phyloP scores from a whole-genome alignment of 1,284 basidiomycete species.

The Sporisorium exsertum region DNA sequence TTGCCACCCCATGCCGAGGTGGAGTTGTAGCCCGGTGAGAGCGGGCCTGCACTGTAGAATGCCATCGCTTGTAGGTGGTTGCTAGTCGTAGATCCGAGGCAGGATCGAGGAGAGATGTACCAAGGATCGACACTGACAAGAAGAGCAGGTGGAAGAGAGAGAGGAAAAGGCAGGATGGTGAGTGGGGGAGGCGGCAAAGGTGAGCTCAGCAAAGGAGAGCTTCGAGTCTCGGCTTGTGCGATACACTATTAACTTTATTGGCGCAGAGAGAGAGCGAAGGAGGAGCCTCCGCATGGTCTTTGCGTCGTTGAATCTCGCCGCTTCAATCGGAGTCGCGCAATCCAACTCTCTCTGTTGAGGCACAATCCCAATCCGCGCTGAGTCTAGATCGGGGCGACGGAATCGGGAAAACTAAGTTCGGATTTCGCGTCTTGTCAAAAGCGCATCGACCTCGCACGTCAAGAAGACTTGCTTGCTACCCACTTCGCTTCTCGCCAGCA shows the following conservation, averaged over 20 bases:
- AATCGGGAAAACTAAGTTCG: conserved; percentile 17
- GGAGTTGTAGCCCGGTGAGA: conserved; percentile 48
- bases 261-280: not conserved
- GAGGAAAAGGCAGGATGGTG: no score
- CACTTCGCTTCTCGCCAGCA: not conserved
- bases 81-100: not conserved
- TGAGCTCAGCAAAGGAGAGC: conserved; percentile 6
- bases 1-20: conserved; percentile 52
- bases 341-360: no score
- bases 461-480: not conserved
- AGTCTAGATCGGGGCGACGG: not conserved
- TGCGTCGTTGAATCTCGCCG: not conserved
- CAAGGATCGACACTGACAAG: not conserved
- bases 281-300: not conserved
- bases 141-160: not conserved
- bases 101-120: not conserved
- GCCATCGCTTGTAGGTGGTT: conserved; percentile 22
- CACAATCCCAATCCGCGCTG: not conserved
- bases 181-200: no score
- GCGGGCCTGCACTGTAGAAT: conserved; percentile 49
- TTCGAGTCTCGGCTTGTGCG: conserved; percentile 3
- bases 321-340: not conserved
- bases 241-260: conserved; percentile 2
- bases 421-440: conserved; percentile 29
- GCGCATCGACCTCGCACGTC: conserved; percentile 5